These are phyloP conservation scores for Globisporangium nunn DNA, from an alignment of 352 stramenopile genomes.

Conservation along the genomic window DNA sequence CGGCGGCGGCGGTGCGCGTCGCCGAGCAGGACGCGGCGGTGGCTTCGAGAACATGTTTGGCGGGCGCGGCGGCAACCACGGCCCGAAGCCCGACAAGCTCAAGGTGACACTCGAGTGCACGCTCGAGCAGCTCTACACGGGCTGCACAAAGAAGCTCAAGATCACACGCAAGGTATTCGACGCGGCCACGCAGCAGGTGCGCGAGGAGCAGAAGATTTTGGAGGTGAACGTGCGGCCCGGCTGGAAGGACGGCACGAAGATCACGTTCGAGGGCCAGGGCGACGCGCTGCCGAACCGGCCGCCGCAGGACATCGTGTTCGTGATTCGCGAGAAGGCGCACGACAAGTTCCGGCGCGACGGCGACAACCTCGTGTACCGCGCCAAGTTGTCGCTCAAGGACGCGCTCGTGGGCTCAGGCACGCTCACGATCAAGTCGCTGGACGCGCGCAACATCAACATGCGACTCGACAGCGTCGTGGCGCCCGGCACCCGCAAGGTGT, in stretches of 20 bases:
- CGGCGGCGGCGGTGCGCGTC: constrained; percentile 20
- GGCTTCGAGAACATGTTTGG: constrained; percentile 30
- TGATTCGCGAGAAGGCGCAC: constrained; percentile 90
- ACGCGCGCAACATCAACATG: constrained; percentile 88
- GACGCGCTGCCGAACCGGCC: constrained; percentile 88
- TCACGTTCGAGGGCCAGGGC: constrained; percentile 93
- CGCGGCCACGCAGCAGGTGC: constrained; percentile 69
- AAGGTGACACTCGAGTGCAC: constrained; percentile 89
- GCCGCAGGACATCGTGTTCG: constrained; percentile 93
- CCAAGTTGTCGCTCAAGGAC: constrained; percentile 94
- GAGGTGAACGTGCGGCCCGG: constrained; percentile 95
- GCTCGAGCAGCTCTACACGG: constrained; percentile 84
- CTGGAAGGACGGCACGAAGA: constrained; percentile 94
- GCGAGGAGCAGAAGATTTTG: constrained; percentile 93
- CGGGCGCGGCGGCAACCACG: constrained; percentile 18
- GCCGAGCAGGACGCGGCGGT: not conserved
- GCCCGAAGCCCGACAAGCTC: constrained; percentile 35
- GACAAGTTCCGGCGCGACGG: constrained; percentile 91
- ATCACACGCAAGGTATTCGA: constrained; percentile 91
- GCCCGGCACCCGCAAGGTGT: constrained; percentile 88
- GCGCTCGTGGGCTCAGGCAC: constrained; percentile 90
- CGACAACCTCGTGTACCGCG: constrained; percentile 92
- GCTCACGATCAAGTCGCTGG: constrained; percentile 90
- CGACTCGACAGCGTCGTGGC: constrained; percentile 89
- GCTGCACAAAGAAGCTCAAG: constrained; percentile 90